Conservation (phyloP, 768 basidiomycete species). For the Psilocybe tampanensis region DNA sequence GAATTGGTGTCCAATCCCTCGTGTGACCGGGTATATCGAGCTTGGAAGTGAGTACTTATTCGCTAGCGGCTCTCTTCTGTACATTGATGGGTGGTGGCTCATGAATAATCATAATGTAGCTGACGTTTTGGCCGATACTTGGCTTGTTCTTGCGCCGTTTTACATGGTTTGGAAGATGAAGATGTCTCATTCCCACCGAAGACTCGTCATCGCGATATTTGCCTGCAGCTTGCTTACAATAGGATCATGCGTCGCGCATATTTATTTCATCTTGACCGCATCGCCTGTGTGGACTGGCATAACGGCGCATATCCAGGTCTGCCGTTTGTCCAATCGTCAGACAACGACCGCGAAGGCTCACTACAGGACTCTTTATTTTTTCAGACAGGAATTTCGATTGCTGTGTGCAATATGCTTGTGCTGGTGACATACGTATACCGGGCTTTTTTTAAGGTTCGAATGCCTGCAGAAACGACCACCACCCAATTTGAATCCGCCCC, state of each 20-base stretch:
- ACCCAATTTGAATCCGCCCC: too few relatives aligned
- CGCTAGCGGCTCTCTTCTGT: neutral
- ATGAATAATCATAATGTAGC: slow-evolving; percentile 5
- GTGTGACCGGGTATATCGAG: neutral
- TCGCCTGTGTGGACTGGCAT: neutral
- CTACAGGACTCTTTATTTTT: neutral
- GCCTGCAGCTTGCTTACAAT: slow-evolving; percentile 19
- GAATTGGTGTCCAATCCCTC: neutral
- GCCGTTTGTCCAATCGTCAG: neutral
- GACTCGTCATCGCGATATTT: slow-evolving; percentile 26
- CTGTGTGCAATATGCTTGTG: slow-evolving; percentile 28
- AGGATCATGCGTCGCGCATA: neutral
- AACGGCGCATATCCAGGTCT: neutral
- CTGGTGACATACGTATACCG: slow-evolving; percentile 26
- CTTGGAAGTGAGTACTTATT: neutral
- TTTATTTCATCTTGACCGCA: neutral
- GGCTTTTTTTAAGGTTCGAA: neutral
- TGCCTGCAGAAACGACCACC: neutral
- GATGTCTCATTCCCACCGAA: slow-evolving; percentile 16
- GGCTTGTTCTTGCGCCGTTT: slow-evolving; percentile 24
- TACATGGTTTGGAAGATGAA: slow-evolving; percentile 26
- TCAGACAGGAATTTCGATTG: slow-evolving; percentile 17
- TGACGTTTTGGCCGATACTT: slow-evolving; percentile 23
- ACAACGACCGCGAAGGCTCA: too few relatives aligned
- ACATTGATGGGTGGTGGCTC: too few relatives aligned